Percentiles rank a stretch among this genome's conserved stretches.
Conservation (phyloP, 2,329 filamentous ascomycete genomes). For the Coccinonectria pachysandricola region DNA sequence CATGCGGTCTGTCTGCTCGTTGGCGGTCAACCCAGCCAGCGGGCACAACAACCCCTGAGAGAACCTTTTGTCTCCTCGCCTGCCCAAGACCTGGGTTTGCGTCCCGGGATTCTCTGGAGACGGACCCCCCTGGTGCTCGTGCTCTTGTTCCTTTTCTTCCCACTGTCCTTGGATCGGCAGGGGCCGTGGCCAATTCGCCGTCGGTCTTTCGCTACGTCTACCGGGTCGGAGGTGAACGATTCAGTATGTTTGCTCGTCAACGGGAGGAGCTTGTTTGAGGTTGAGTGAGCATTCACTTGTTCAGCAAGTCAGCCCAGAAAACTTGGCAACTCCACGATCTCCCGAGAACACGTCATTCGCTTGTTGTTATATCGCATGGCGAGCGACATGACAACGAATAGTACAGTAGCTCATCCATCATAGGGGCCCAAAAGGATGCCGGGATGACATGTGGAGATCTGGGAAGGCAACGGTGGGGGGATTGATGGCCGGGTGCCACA, state of each 20-base stretch:
- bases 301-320: slow-evolving; percentile 1
- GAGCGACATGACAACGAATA: slow-evolving; percentile 16
- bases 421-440: slow-evolving; percentile 10
- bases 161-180: slow-evolving; percentile 18
- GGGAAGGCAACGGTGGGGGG: slow-evolving; percentile 11
- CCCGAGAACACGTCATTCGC: slow-evolving; percentile 4
- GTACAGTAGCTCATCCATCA: slow-evolving; percentile 7
- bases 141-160: slow-evolving; percentile 5
- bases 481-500: slow-evolving; percentile 11
- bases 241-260: slow-evolving; percentile 1
- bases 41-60: too few species aligned
- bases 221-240: too few species aligned
- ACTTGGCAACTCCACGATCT: slow-evolving; percentile 1
- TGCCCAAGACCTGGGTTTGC: slow-evolving; percentile 3
- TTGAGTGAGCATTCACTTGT: slow-evolving; percentile 1
- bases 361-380: slow-evolving; percentile 11
- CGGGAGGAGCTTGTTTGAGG: slow-evolving; percentile 5
- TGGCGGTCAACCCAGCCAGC: too few species aligned
- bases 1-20: too few species aligned
- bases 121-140: slow-evolving; percentile 11
- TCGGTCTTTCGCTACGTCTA: neutral
- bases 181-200: slow-evolving; percentile 11
- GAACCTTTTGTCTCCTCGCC: too few species aligned
- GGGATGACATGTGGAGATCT: slow-evolving; percentile 13
- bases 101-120: slow-evolving; percentile 3